These are phyloP conservation scores for Fusarium hainanense DNA, from an alignment of 2,329 filamentous ascomycete species.

Conservation along the genomic window DNA sequence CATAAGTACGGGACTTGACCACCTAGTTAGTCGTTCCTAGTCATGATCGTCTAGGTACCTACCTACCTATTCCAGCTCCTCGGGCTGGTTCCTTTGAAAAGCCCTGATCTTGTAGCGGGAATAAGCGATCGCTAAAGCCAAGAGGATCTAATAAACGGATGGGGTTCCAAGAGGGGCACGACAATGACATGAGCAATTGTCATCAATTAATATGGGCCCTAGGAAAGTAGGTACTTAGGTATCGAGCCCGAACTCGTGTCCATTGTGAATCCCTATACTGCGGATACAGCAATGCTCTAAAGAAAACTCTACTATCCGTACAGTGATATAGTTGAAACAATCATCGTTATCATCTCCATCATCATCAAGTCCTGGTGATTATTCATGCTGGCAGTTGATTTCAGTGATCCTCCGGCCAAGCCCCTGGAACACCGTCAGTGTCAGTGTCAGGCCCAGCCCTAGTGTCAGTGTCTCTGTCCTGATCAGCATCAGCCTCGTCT, in stretches of 20 bases:
- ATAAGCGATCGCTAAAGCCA: slow-evolving; percentile 21
- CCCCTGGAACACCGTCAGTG: slow-evolving; percentile 45
- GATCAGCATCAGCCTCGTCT: slow-evolving; percentile 25
- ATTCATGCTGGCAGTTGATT: slow-evolving; percentile 12
- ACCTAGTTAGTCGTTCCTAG: neutral
- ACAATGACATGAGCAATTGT: slow-evolving; percentile 7
- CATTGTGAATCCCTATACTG: neutral
- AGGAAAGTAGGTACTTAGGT: neutral
- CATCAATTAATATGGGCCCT: neutral
- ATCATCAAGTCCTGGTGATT: neutral
- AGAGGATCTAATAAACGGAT: slow-evolving; percentile 17
- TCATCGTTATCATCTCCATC: neutral
- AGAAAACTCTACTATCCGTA: neutral
- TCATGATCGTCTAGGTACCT: neutral
- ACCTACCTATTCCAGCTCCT: slow-evolving; percentile 4
- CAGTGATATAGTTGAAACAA: neutral
- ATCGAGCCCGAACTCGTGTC: neutral
- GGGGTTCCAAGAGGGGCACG: slow-evolving; percentile 11
- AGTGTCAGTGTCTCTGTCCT: slow-evolving; percentile 17
- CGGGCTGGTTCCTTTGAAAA: neutral
- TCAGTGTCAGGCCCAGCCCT: slow-evolving; percentile 6
- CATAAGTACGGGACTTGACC: neutral
- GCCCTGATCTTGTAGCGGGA: slow-evolving; percentile 18
- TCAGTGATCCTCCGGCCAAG: slow-evolving; percentile 50
- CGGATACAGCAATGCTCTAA: neutral